phyloP scores from a whole-genome alignment of 305 asterid species.

The Ruellia speciosa region DNA sequence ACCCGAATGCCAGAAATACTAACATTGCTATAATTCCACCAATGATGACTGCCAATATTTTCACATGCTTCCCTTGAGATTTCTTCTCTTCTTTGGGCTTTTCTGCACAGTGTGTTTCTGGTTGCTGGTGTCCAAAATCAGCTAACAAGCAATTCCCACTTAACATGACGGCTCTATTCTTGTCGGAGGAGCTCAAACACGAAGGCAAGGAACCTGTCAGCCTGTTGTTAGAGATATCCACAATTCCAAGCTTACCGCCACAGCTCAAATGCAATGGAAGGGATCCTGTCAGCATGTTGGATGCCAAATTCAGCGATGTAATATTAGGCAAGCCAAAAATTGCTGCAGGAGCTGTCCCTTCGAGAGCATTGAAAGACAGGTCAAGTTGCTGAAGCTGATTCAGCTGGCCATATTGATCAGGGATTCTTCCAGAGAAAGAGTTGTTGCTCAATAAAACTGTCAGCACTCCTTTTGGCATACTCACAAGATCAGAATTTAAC shows the following conservation, averaged over 20 bases:
- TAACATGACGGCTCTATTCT: slow-evolving; percentile 21
- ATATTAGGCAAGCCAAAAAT: slow-evolving; percentile 33
- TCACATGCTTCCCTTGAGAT: slow-evolving; percentile 28
- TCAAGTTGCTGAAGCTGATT: slow-evolving; percentile 44
- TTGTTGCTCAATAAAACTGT: slow-evolving; percentile 36
- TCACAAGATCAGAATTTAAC: background rate
- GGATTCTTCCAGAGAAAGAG: slow-evolving; percentile 40
- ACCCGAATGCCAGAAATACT: slow-evolving; percentile 32
- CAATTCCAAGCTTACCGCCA: slow-evolving; percentile 30
- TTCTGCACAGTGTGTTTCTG: slow-evolving; percentile 29
- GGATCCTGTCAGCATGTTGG: slow-evolving; percentile 37
- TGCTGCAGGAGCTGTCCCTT: slow-evolving; percentile 20
- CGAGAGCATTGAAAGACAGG: slow-evolving; percentile 37
- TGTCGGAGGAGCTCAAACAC: slow-evolving; percentile 34
- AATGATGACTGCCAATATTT: slow-evolving; percentile 33
- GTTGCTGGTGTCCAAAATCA: slow-evolving; percentile 33
- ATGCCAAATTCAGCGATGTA: slow-evolving; percentile 32
- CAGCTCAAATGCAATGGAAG: slow-evolving; percentile 32
- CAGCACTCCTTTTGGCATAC: slow-evolving; percentile 30
- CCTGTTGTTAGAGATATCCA: slow-evolving; percentile 49
- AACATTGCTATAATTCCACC: slow-evolving; percentile 30
- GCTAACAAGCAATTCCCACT: slow-evolving; percentile 45
- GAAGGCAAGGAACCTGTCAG: slow-evolving; percentile 43
- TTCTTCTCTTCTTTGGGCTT: slow-evolving; percentile 18
- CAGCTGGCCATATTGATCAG: slow-evolving; percentile 30